phyloP scores from a whole-genome alignment of 2,329 filamentous ascomycete genomes.

The Clonostachys byssicola region DNA sequence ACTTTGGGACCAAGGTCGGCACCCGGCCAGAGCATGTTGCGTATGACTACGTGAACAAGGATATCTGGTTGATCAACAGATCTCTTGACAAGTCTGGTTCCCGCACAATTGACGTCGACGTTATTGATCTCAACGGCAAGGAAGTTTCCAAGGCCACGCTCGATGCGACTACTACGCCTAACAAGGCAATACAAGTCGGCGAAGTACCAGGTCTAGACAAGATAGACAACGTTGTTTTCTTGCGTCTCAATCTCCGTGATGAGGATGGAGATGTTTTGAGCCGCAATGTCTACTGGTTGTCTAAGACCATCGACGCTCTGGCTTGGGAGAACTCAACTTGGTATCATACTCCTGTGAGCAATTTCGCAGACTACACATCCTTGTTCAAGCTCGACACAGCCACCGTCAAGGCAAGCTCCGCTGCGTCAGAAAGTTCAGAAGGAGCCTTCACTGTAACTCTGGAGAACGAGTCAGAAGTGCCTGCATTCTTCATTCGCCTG shows the following conservation, averaged over 20 bases:
- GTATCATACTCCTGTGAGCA: slow-evolving; percentile 52
- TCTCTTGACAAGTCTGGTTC: slow-evolving; percentile 29
- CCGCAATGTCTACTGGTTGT: slow-evolving; percentile 58
- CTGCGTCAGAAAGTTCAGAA: slow-evolving; percentile 3
- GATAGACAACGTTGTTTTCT: slow-evolving; percentile 38
- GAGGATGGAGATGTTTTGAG: slow-evolving; percentile 29
- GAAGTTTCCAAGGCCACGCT: slow-evolving; percentile 25
- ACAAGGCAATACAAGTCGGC: slow-evolving; percentile 26
- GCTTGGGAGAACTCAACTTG: slow-evolving; percentile 54
- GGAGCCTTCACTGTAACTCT: slow-evolving; percentile 28
- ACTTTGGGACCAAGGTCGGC: slow-evolving; percentile 54
- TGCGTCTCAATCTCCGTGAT: slow-evolving; percentile 42
- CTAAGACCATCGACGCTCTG: slow-evolving; percentile 38
- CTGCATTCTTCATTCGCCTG: slow-evolving; percentile 54
- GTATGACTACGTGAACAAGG: slow-evolving; percentile 44
- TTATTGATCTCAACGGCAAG: slow-evolving; percentile 43
- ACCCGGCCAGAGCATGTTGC: slow-evolving; percentile 45
- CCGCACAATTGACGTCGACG: slow-evolving; percentile 40
- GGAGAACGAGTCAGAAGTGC: slow-evolving; percentile 44
- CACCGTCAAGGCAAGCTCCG: slow-evolving; percentile 20
- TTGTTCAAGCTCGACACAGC: slow-evolving; percentile 33
- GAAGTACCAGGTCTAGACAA: slow-evolving; percentile 14
- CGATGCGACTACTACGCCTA: slow-evolving; percentile 32
- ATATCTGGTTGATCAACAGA: slow-evolving; percentile 51
- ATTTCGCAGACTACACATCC: slow-evolving; percentile 41